Percentiles rank a stretch among this genome's conserved stretches.
phyloP scores from a whole-genome alignment of 306 rosid species.

The Mimosa pudica region DNA sequence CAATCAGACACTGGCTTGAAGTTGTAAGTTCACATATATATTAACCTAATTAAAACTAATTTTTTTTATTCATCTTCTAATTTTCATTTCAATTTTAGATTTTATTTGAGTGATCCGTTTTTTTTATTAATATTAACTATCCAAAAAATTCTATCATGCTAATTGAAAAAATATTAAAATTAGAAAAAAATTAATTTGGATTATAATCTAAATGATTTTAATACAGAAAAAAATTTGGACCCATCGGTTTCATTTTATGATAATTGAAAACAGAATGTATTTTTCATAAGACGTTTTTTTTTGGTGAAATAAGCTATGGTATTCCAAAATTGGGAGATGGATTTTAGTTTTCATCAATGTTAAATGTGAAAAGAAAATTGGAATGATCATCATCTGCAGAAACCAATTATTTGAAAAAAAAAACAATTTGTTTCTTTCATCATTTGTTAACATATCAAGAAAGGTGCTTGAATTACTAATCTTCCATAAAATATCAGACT shows the following conservation, averaged over 20 bases:
- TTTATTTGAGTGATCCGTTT: background rate
- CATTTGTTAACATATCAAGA: background rate
- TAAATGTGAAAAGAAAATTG: too few relatives aligned
- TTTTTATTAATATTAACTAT: background rate
- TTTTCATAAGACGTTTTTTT: too few relatives aligned
- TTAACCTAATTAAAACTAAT: background rate
- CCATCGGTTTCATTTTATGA: background rate
- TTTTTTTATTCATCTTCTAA: background rate
- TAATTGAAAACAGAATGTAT: background rate
- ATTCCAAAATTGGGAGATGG: too few relatives aligned
- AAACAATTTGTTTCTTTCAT: too few relatives aligned
- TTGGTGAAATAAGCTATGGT: background rate
- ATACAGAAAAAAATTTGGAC: background rate
- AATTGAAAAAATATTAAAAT: too few relatives aligned
- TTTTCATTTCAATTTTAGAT: background rate
- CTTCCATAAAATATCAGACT: background rate
- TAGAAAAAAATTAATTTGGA: too few relatives aligned
- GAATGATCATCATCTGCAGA: too few relatives aligned
- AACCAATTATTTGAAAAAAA: too few relatives aligned
- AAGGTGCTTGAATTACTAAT: background rate
- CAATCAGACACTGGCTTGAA: conserved; percentile 88
- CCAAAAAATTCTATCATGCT: too few relatives aligned
- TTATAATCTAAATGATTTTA: too few relatives aligned
- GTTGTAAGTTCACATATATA: conserved; percentile 61
- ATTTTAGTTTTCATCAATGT: too few relatives aligned